phyloP scores from a whole-genome alignment of 495 filamentous ascomycete species.

The Pyrenopolyporus hunteri region DNA sequence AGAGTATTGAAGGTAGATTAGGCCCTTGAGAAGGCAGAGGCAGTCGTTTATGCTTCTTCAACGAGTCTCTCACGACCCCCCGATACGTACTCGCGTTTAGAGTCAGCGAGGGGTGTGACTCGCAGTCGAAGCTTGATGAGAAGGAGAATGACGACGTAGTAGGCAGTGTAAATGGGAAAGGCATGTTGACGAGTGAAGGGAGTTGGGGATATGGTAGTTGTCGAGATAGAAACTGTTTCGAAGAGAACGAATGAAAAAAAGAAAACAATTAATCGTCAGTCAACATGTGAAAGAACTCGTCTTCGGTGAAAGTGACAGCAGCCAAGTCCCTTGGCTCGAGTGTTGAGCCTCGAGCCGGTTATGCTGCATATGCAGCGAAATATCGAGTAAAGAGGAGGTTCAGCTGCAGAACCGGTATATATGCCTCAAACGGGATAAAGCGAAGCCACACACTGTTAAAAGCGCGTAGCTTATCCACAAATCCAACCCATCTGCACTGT shows the following conservation, averaged over 20 bases:
- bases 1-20: slow-evolving; percentile 69
- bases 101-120: slow-evolving; percentile 83
- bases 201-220: not conserved
- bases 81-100: slow-evolving; percentile 77
- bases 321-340: slow-evolving; percentile 22
- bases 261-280: too few relatives aligned
- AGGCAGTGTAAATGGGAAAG: slow-evolving; percentile 80
- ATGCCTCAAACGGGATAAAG: too few relatives aligned
- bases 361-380: too few relatives aligned
- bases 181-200: slow-evolving; percentile 62
- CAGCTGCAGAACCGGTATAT: too few relatives aligned
- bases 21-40: slow-evolving; percentile 67
- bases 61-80: slow-evolving; percentile 72
- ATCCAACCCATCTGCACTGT: too few relatives aligned
- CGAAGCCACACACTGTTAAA: too few relatives aligned
- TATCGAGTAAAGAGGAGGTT: too few relatives aligned
- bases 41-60: slow-evolving; percentile 84
- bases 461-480: too few relatives aligned
- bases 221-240: not conserved
- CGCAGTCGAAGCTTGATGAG: slow-evolving; percentile 68
- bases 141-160: slow-evolving; percentile 86
- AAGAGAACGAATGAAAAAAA: not conserved
- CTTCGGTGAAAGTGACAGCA: not conserved
- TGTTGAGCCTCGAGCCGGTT: slow-evolving; percentile 9
- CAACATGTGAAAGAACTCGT: not conserved